These are phyloP conservation scores for Datisca glomerata DNA, from an alignment of 306 rosid species.

Conservation along the genomic window DNA sequence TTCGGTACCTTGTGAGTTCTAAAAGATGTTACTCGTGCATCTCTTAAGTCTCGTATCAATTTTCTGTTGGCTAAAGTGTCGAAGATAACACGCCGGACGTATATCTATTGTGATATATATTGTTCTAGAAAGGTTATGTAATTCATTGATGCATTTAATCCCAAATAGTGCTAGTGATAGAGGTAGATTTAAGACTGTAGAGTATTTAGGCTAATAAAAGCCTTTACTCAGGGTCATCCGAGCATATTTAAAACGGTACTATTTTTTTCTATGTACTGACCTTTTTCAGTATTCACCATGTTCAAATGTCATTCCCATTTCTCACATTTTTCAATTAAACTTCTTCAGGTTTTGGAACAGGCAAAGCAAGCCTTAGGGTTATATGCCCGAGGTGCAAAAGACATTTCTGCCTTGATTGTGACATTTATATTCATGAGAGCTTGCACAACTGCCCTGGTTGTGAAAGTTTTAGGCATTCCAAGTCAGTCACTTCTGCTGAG, in stretches of 20 bases:
- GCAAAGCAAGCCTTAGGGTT: constrained; percentile 61
- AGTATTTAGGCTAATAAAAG: too few species aligned
- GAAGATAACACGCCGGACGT: too few species aligned
- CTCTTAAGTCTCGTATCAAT: neutral
- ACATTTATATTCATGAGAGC: constrained; percentile 85
- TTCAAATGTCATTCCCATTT: constrained; percentile 1
- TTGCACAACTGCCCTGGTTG: constrained; percentile 55
- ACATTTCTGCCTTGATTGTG: constrained; percentile 85
- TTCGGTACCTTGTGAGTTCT: too few species aligned
- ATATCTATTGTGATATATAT: too few species aligned
- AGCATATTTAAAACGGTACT: too few species aligned
- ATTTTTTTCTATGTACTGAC: too few species aligned
- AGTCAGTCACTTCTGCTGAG: neutral
- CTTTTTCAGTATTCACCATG: too few species aligned
- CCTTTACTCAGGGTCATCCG: too few species aligned
- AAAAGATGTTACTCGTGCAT: neutral
- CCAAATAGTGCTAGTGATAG: too few species aligned
- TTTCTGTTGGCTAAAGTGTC: neutral
- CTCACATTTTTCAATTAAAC: constrained; percentile 1
- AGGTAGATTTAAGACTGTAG: too few species aligned
- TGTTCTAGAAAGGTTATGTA: too few species aligned
- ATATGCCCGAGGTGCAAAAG: constrained; percentile 78
- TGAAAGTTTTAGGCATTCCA: constrained; percentile 7
- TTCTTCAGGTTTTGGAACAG: constrained; percentile 31
- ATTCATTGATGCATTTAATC: too few species aligned